Evolutionary conservation across 306 rosid species (phyloP).

Genomic region (Trichosanthes cucumerina): DNA sequence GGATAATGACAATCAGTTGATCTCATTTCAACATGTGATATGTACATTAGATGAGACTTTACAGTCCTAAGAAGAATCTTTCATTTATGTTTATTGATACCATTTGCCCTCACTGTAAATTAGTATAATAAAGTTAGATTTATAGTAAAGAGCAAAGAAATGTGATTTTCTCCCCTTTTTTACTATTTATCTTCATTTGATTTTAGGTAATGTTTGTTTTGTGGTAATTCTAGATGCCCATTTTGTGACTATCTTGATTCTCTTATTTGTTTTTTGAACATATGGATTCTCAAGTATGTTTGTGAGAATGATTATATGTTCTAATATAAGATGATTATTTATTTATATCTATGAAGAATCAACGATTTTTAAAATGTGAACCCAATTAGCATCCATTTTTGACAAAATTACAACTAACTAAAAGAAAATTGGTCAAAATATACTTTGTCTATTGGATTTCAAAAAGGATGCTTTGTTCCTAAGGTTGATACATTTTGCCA

Average conservation of each 20-base stretch:
- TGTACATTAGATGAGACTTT: not conserved
- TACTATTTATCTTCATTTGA: not conserved
- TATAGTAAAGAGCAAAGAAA: not conserved
- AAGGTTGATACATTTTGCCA: no score
- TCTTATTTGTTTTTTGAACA: not conserved
- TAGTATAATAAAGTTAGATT: not conserved
- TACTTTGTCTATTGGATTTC: no score
- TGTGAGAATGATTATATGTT: not conserved
- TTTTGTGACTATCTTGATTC: not conserved
- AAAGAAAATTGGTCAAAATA: no score
- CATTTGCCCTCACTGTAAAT: not conserved
- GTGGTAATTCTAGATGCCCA: not conserved
- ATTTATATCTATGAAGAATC: not conserved
- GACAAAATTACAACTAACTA: not conserved
- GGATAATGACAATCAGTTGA: constrained; percentile 30
- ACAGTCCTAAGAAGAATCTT: not conserved
- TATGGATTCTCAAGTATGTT: not conserved
- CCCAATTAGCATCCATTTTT: not conserved
- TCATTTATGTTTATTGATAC: not conserved
- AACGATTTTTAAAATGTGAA: no score
- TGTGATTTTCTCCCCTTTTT: not conserved
- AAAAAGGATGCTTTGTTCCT: no score
- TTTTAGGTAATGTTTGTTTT: not conserved
- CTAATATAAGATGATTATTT: not conserved
- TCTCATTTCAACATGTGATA: constrained; percentile 5